A percentile compares a stretch with the other conserved stretches of the same genome.
Conservation (phyloP, 176 grass and related monocot species). For the Saccharum spontaneum region DNA sequence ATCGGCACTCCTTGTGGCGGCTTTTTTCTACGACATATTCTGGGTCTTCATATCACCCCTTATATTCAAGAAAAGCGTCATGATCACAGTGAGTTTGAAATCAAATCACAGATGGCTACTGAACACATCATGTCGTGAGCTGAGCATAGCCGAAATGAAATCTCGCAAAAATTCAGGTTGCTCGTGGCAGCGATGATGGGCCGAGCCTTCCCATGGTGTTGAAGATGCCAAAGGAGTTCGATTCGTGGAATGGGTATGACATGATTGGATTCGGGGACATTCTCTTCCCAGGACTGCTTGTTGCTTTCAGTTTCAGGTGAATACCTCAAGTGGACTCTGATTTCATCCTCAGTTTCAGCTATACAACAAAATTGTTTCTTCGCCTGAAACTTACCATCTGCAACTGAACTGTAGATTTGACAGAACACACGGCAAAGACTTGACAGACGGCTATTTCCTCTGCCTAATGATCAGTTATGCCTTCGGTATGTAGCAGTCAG, state of each 20-base stretch:
- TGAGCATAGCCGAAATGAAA: not conserved
- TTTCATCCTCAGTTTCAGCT: not conserved
- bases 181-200: conserved; percentile 61
- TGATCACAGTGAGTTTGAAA: conserved; percentile 77
- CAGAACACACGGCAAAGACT: conserved; percentile 54
- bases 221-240: conserved; percentile 88
- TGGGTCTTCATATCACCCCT: conserved; percentile 98
- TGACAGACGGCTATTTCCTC: conserved; percentile 68
- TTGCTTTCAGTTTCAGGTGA: conserved; percentile 91
- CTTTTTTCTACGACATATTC: conserved; percentile 94
- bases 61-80: conserved; percentile 94
- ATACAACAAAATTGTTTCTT: not conserved
- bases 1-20: conserved; percentile 64
- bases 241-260: conserved; percentile 87
- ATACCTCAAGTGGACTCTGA: not conserved
- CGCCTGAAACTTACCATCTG: conserved; percentile 14
- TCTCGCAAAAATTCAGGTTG: conserved; percentile 49
- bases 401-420: conserved; percentile 58
- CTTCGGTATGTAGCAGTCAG: conserved; percentile 48
- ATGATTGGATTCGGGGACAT: conserved; percentile 99
- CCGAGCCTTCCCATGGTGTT: conserved; percentile 91
- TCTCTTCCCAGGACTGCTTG: conserved; percentile 92
- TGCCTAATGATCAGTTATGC: conserved; percentile 72
- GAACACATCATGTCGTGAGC: not conserved
- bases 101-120: not conserved